Evolutionary conservation across 805 yeast species (phyloP).

Genomic region (Pichia exigua): DNA sequence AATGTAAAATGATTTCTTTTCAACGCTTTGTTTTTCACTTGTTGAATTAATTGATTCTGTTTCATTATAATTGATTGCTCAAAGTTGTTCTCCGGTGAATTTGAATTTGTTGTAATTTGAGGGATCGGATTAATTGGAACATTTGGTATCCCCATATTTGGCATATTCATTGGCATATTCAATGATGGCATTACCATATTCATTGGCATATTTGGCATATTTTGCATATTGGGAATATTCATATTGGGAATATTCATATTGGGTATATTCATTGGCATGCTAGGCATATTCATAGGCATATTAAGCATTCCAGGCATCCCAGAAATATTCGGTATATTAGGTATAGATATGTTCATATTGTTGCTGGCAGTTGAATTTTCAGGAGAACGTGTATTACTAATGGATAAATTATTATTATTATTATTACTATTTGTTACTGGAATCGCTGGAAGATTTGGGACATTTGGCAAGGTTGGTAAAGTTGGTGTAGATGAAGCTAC

Average conservation of each 20-base stretch:
- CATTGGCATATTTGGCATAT: slow-evolving; percentile 3
- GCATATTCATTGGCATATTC: slow-evolving; percentile 4
- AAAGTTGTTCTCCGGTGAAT: slow-evolving; percentile 1
- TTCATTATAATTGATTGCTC: slow-evolving; percentile 12
- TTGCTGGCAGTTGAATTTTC: not conserved
- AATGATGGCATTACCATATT: slow-evolving; percentile 1
- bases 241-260: not conserved
- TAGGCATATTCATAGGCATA: not conserved
- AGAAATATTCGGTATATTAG: not conserved
- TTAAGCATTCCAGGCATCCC: not conserved
- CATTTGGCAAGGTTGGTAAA: not conserved
- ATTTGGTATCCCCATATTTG: slow-evolving; percentile 2
- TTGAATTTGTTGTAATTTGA: not conserved
- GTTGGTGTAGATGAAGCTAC: not conserved
- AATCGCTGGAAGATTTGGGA: not conserved
- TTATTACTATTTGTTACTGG: not conserved
- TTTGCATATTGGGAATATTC: not conserved
- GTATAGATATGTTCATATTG: not conserved
- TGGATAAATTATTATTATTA: not conserved
- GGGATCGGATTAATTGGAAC: not conserved
- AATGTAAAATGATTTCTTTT: slow-evolving; percentile 39
- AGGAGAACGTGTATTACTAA: not conserved
- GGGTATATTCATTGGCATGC: not conserved
- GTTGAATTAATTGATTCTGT: slow-evolving; percentile 14
- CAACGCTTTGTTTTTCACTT: slow-evolving; percentile 8